Base-by-base conservation (phyloP, 2,329 filamentous ascomycete genomes). In the Cladosporium sphaerospermum region DNA sequence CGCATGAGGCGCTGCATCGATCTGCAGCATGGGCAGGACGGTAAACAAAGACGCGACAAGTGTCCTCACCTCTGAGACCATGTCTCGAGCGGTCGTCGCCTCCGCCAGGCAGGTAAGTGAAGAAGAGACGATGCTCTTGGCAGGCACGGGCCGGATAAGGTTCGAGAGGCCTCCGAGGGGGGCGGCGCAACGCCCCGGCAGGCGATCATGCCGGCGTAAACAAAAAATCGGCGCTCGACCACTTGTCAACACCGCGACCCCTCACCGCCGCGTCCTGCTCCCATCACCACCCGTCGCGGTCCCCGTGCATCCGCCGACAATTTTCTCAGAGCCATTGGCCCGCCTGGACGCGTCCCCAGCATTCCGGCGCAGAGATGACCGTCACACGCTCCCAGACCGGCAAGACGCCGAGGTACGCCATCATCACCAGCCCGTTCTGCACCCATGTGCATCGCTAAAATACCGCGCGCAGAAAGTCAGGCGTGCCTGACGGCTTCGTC, bases 351-450 rank as follows among this genome's bases (percentile, higher is more conserved):
- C 13, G 14, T 14, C 13, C 13, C 45, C 18, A 34, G 44, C 44
- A 45, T 50, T 41, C 37, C 37, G 47, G 31, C 47, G 47, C 47
- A 23, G 49, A 34, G 18, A 57, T 57, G 57, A 57, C 53, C n/a
- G 66, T 75, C 54, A 40, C 75, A 53, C 69, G 75, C 33, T 75
- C 71, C 46, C 70, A 74, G 66, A 72, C 73, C 33, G 75, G 75
- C 56, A 75, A 72, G 62, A 76, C 74, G 49, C 74, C 73, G 37
- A 71, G 66, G 75, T 77, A 63, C 63, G 71, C 23, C 23, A 5
- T 28, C 5, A 28, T 28, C 23, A 28, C 23, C 23, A 28, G 23
- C 23, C 23, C 1, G 1, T 28, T 7, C 23, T 28, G 3, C 23
- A 28, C 23, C 4, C 7, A 5, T 7, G 23, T 19, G 39, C n/a